Evolutionary conservation across 192 early-diverging fungal species (phyloP).

Genomic region (Geranomyces variabilis): DNA sequence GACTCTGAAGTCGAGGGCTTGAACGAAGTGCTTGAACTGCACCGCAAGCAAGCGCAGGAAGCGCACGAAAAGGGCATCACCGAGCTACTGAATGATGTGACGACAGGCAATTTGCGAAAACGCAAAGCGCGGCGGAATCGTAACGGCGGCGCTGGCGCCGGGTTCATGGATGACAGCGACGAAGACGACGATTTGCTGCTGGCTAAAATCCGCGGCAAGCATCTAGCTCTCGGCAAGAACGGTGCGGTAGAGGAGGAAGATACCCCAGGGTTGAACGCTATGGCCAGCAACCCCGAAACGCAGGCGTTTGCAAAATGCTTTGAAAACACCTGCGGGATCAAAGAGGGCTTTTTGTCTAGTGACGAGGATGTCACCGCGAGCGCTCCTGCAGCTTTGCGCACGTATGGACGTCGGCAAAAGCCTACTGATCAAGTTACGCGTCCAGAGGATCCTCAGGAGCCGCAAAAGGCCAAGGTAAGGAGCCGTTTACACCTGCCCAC

Average conservation of each 20-base stretch:
- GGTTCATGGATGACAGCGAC: constrained; percentile 34
- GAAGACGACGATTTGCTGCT: constrained; percentile 40
- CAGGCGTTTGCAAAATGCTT: constrained; percentile 46
- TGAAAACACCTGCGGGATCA: constrained; percentile 19
- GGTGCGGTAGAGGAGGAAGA: constrained; percentile 23
- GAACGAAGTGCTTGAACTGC: constrained; percentile 12
- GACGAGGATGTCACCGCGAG: constrained; percentile 25
- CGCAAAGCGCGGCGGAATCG: constrained; percentile 26
- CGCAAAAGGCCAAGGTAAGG: too few species aligned
- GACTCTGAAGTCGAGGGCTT: constrained; percentile 35
- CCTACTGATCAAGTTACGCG: too few species aligned
- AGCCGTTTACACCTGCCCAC: too few species aligned
- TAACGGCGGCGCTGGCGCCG: constrained; percentile 15
- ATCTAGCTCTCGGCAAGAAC: neutral
- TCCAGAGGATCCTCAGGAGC: too few species aligned
- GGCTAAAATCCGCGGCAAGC: constrained; percentile 18
- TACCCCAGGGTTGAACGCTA: neutral
- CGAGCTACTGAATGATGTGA: constrained; percentile 43
- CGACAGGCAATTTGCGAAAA: constrained; percentile 43
- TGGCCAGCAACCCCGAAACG: constrained; percentile 40
- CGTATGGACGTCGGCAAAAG: neutral
- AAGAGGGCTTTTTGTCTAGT: constrained; percentile 28
- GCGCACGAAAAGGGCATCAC: constrained; percentile 35
- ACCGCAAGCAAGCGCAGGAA: constrained; percentile 33
- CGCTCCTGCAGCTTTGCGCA: neutral